Base-by-base conservation (phyloP, 305 asterid genomes). In the Rubia balearica region DNA sequence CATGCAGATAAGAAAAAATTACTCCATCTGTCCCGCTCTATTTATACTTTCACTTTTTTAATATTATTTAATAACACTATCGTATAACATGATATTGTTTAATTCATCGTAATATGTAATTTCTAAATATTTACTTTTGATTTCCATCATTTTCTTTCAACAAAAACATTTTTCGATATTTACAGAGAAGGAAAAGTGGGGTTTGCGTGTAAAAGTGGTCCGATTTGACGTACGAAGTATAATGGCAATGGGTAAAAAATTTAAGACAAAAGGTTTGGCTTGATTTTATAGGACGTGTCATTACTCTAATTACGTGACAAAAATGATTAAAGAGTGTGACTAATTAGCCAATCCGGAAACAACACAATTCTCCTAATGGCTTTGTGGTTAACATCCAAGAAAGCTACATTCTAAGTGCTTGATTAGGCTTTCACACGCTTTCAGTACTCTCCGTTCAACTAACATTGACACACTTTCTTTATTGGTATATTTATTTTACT, bases 401-500 rank as follows among this genome's bases (percentile, higher is more conserved):
- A 51, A 51, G 57, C 57, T 51, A 51, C 57, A 51, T 51, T 51
- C 16, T 21, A 9, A 51, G 57, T 16, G 59, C 21, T 24, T 42
- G 66, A 60, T 60, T 59, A n/a, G 51, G 16, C 41, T 16, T 21
- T 57, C 33, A 45, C 19, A 61, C 24, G 75, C 30, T 68, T 68
- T 33, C 36, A 68, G 72, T 49, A 30, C 71, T 8, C 14, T 5
- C 16, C 36, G 6, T 61, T 14, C n/a, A 5, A 19, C 8, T 4
- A 5, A n/a, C n/a, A 1, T 0, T n/a, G n/a, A n/a, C n/a, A n/a
- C n/a, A n/a, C n/a, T n/a, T n/a, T n/a, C n/a, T n/a, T n/a, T n/a
- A n/a, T n/a, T n/a, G n/a, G n/a, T n/a, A n/a, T n/a, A n/a, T n/a
- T n/a, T n/a, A n/a, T n/a, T n/a, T n/a, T n/a, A n/a, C n/a, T n/a